A percentile compares a stretch with the other conserved stretches of the same genome.
These are phyloP conservation scores for Stagonosporopsis vannaccii DNA, from an alignment of 2,329 filamentous ascomycete species.

Conservation along the genomic window DNA sequence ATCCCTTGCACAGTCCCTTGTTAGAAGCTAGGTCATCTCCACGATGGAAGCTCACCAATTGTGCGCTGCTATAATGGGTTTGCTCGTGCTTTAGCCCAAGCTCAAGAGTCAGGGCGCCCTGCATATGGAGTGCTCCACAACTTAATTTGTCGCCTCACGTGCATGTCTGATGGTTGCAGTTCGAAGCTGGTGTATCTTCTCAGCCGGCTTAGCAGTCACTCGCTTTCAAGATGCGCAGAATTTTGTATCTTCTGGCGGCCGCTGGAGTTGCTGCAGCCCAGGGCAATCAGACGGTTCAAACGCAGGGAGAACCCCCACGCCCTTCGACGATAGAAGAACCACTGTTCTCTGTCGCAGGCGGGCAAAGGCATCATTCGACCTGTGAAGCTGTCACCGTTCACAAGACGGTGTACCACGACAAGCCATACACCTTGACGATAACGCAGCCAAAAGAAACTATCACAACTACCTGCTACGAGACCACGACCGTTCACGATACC, in stretches of 20 bases:
- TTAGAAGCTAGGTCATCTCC: neutral
- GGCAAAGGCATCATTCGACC: slow-evolving; percentile 6
- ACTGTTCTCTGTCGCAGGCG: slow-evolving; percentile 1
- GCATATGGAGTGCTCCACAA: slow-evolving; percentile 5
- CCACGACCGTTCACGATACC: slow-evolving; percentile 8
- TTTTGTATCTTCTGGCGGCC: slow-evolving; percentile 36
- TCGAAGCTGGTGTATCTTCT: slow-evolving; percentile 28
- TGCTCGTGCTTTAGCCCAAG: slow-evolving; percentile 5
- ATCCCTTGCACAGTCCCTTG: slow-evolving; percentile 14
- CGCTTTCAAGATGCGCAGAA: slow-evolving; percentile 41
- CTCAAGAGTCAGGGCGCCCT: slow-evolving; percentile 15
- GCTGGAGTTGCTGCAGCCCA: slow-evolving; percentile 30
- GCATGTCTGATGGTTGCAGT: slow-evolving; percentile 16
- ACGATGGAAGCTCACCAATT: neutral
- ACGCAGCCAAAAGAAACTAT: slow-evolving; percentile 3
- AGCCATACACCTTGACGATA: neutral
- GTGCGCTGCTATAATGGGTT: neutral
- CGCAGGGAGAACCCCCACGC: neutral
- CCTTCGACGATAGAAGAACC: slow-evolving; percentile 6
- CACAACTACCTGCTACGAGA: slow-evolving; percentile 15
- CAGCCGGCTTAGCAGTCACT: slow-evolving; percentile 36
- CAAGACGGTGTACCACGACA: neutral
- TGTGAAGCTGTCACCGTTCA: slow-evolving; percentile 6
- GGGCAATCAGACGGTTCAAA: slow-evolving; percentile 25
- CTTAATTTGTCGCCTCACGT: slow-evolving; percentile 27